phyloP scores from a whole-genome alignment of 2,329 filamentous ascomycete species.

The Aspergillus vadensis region DNA sequence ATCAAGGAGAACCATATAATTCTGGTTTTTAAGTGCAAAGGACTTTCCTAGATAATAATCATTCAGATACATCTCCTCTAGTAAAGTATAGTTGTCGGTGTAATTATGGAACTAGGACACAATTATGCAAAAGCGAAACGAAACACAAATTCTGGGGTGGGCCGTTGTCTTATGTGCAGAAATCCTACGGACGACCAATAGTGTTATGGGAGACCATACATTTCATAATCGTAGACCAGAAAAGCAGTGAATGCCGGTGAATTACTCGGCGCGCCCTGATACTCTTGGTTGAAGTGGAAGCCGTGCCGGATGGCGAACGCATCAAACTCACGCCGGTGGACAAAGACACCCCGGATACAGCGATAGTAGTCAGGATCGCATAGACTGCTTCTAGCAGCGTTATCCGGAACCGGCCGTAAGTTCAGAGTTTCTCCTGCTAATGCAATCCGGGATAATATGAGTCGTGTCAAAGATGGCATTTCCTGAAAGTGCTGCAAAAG shows the following conservation, averaged over 20 bases:
- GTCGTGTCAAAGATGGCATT: background rate
- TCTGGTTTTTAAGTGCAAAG: no score
- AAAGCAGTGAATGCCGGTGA: background rate
- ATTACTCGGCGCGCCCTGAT: background rate
- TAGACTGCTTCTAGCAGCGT: background rate
- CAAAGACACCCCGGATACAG: background rate
- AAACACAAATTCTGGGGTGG: no score
- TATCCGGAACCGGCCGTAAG: background rate
- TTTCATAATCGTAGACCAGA: background rate
- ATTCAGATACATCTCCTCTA: no score
- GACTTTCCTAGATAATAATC: no score
- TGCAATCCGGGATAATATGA: background rate
- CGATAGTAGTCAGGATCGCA: background rate
- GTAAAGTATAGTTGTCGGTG: no score
- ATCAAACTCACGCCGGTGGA: constrained; percentile 4
- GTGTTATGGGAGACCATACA: background rate
- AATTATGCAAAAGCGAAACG: no score
- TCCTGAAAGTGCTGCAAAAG: background rate
- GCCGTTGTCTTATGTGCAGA: no score
- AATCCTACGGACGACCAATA: no score
- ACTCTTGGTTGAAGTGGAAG: background rate
- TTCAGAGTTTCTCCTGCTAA: background rate
- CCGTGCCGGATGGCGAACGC: background rate
- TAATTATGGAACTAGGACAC: no score
- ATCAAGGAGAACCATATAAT: no score